Evolutionary conservation across 805 yeast species (phyloP), one percentile per base, ranked within the genome.

Genomic region (Grigorovia transvaalensis): DNA sequence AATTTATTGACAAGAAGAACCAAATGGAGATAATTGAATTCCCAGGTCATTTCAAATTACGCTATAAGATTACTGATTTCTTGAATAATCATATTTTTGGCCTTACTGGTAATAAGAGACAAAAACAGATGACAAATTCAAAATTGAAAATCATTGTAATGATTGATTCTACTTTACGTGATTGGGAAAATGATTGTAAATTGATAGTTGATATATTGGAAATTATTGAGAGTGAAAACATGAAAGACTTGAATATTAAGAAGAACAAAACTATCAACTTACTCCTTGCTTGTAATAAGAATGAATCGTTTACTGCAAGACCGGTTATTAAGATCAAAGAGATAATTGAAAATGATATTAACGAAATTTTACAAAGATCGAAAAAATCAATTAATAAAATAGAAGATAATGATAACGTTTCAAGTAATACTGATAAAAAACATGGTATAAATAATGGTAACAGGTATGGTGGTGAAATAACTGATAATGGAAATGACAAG

Each of bases 31-130:
- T 90, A 43, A 74, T 84, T 49, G 98, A 91, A 61, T 81, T 81
- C 55, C 99, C 99, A 1, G 96, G 97, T n/a, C 89, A 85, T 68
- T 70, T 77, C 51, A 88, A 88, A 67, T 78, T 90, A 57, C 78
- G 77, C 50, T 78, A 79, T 52, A 70, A 38, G 42, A 38, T 38
- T 4, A 38, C 15, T 12, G 42, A 38, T 12, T 38, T 15, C 15
- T 15, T 38, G 17, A 38, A 38, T 38, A n/a, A 38, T 15, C 17
- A 38, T 15, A 15, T 38, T 15, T 38, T 15, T 38, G 42, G 42
- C 3, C 5, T 12, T 15, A n/a, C 12, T 38, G 17, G 17, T 7
- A 38, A 38, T 13, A 38, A 38, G 15, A 38, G 17, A 38, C 17
- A 38, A 38, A 15, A 38, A 13, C 42, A 15, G 15, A 15, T 38